Conservation (phyloP, 1,284 basidiomycete species). For the Polyporus tsugae region DNA sequence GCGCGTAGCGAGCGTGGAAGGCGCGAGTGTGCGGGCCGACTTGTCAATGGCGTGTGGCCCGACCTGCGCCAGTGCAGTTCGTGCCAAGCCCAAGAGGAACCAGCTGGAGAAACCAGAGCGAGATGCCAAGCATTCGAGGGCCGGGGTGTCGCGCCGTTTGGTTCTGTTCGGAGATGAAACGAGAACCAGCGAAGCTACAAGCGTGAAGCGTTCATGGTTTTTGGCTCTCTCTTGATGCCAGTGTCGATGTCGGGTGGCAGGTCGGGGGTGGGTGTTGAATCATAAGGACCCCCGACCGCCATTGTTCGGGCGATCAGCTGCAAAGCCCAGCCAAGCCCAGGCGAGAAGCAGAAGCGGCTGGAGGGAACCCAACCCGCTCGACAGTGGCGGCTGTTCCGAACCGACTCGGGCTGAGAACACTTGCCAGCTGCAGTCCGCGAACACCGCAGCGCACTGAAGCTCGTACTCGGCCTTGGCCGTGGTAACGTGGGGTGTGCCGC, state of each 20-base stretch:
- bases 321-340: conserved; percentile 1
- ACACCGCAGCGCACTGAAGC: background rate
- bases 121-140: conserved; percentile 4
- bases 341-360: background rate
- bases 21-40: conserved; percentile 2
- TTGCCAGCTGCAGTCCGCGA: background rate
- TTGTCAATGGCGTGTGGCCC: background rate
- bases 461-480: background rate
- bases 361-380: background rate
- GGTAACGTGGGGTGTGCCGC: background rate
- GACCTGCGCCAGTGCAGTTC: no score
- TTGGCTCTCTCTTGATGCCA: background rate
- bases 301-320: background rate
- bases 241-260: background rate
- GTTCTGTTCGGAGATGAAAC: conserved; percentile 9
- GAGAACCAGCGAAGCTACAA: conserved; percentile 2
- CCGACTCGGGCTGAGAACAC: background rate
- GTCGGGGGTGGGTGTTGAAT: background rate
- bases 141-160: background rate
- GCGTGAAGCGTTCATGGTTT: background rate
- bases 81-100: no score
- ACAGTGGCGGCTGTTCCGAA: background rate
- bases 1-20: background rate
- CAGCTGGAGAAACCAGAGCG: background rate
- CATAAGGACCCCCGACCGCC: conserved; percentile 2